These are phyloP conservation scores for Stagonosporopsis cucurbitacearum DNA, from an alignment of 2,329 filamentous ascomycete species.

Conservation along the genomic window DNA sequence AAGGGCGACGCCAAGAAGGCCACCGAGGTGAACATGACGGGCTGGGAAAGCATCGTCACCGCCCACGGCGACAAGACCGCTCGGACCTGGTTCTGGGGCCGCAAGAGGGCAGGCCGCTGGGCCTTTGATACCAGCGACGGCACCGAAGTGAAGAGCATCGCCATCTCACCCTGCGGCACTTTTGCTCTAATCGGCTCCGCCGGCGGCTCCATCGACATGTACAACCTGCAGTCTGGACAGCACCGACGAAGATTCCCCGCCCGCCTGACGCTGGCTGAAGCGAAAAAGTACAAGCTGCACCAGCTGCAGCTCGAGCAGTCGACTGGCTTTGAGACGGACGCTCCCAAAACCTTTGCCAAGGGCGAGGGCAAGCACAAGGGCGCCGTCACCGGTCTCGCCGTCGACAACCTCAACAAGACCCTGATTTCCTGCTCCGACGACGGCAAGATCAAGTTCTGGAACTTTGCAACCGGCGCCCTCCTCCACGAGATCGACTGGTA, in stretches of 20 bases:
- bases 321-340: slow-evolving; percentile 19
- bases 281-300: slow-evolving; percentile 73
- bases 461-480: slow-evolving; percentile 83
- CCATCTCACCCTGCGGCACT: slow-evolving; percentile 89
- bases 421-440: slow-evolving; percentile 88
- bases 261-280: slow-evolving; percentile 76
- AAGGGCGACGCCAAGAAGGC: slow-evolving; percentile 71
- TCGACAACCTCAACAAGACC: slow-evolving; percentile 87
- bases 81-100: slow-evolving; percentile 97
- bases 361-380: slow-evolving; percentile 77
- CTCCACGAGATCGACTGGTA: slow-evolving; percentile 84
- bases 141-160: slow-evolving; percentile 80
- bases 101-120: slow-evolving; percentile 92
- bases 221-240: slow-evolving; percentile 91
- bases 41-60: slow-evolving; percentile 97
- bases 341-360: slow-evolving; percentile 50
- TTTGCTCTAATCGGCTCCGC: slow-evolving; percentile 90
- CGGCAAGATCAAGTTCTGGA: slow-evolving; percentile 97
- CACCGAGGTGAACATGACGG: slow-evolving; percentile 77
- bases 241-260: slow-evolving; percentile 89
- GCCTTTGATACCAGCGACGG: slow-evolving; percentile 85
- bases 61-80: slow-evolving; percentile 87
- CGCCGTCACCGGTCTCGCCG: slow-evolving; percentile 81
- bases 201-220: slow-evolving; percentile 87
- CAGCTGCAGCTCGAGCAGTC: slow-evolving; percentile 64